Evolutionary conservation across 257 asterid genomes (phyloP).

Genomic region (Prunella vulgaris): DNA sequence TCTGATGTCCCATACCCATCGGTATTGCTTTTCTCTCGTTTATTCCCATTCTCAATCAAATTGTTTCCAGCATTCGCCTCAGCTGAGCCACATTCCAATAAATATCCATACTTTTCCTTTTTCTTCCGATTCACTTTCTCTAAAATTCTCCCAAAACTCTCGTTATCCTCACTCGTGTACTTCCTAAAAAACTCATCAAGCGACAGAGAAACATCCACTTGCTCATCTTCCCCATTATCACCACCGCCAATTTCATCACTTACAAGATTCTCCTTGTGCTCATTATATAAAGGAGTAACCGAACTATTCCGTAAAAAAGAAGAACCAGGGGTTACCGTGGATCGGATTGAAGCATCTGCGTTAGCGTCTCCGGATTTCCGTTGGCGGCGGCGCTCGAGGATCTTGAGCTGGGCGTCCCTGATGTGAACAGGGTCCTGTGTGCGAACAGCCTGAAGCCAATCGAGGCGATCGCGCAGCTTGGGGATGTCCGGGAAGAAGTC

Average conservation of each 20-base stretch:
- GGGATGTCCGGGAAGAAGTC: slow-evolving; percentile 92
- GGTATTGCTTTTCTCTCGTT: slow-evolving; percentile 49
- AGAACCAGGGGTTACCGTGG: slow-evolving; percentile 65
- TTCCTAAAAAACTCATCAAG: slow-evolving; percentile 71
- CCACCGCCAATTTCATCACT: slow-evolving; percentile 20
- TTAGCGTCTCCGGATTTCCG: slow-evolving; percentile 31
- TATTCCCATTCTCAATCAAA: slow-evolving; percentile 52
- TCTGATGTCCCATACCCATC: slow-evolving; percentile 93
- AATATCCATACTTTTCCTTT: slow-evolving; percentile 67
- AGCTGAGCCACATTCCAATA: slow-evolving; percentile 51
- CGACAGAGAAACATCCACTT: slow-evolving; percentile 47
- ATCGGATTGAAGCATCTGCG: slow-evolving; percentile 27
- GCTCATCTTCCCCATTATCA: slow-evolving; percentile 33
- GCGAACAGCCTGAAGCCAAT: slow-evolving; percentile 86
- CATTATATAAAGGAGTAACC: slow-evolving; percentile 45
- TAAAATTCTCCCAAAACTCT: slow-evolving; percentile 61
- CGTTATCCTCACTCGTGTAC: slow-evolving; percentile 96
- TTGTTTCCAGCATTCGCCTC: slow-evolving; percentile 32
- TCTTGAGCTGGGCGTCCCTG: slow-evolving; percentile 91
- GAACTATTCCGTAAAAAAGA: slow-evolving; percentile 60
- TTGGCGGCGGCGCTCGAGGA: slow-evolving; percentile 77
- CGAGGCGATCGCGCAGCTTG: slow-evolving; percentile 93
- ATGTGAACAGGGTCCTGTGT: slow-evolving; percentile 73
- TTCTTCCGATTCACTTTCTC: slow-evolving; percentile 74
- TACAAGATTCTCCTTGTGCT: slow-evolving; percentile 16